Evolutionary conservation across 2,329 filamentous ascomycete genomes (phyloP).

Genomic region (Talaromyces sp.): DNA sequence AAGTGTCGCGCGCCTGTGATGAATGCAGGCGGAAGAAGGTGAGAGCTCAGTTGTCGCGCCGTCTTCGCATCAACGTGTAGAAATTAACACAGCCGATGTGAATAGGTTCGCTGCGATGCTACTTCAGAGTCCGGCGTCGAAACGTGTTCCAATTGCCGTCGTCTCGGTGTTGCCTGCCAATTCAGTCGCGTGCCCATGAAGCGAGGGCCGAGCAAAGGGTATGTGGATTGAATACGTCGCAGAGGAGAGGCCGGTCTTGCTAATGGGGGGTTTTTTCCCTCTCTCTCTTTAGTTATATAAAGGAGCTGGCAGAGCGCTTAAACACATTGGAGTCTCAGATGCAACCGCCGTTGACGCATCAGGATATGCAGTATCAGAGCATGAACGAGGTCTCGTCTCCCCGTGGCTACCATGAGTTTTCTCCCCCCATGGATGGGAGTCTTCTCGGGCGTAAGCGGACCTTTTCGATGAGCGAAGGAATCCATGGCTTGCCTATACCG

Average conservation of each 20-base stretch:
- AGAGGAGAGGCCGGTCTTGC: background rate
- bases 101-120: constrained; percentile 74
- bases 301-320: constrained; percentile 80
- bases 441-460: constrained; percentile 42
- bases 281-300: constrained; percentile 64
- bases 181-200: constrained; percentile 88
- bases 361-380: constrained; percentile 38
- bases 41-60: constrained; percentile 16
- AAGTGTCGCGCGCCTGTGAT: constrained; percentile 83
- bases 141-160: constrained; percentile 75
- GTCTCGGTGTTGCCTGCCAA: constrained; percentile 69
- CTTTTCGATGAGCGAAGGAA: constrained; percentile 45
- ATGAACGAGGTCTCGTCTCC: constrained; percentile 39
- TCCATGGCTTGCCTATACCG: constrained; percentile 37
- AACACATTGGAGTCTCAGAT: constrained; percentile 77
- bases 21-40: constrained; percentile 82
- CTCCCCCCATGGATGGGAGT: constrained; percentile 43
- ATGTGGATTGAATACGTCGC: constrained; percentile 16
- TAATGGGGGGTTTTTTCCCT: constrained; percentile 16
- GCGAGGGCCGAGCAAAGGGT: constrained; percentile 83
- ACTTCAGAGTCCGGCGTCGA: constrained; percentile 66
- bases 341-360: constrained; percentile 34
- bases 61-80: background rate
- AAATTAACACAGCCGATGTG: background rate
- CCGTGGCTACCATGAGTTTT: constrained; percentile 48